Evolutionary conservation across 2,329 filamentous ascomycete species (phyloP), one percentile per base, ranked within the genome.

Genomic region (Fusarium longipes): DNA sequence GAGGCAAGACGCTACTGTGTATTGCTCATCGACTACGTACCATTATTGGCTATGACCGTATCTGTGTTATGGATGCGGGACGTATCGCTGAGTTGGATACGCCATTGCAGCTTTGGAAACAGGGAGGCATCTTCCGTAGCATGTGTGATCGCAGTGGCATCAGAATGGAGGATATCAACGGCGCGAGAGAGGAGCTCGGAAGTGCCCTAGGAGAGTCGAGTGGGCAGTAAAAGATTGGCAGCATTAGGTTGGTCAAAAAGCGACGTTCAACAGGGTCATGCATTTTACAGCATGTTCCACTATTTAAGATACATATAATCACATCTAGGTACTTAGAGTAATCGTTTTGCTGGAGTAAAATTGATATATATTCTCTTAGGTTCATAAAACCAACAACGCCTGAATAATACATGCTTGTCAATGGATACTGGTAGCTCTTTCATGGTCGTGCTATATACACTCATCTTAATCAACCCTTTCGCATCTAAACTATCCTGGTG

Each of bases 31-130:
- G 95, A 7, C 82, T 98, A 73, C 91, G 93, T 74, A 98, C 96
- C 1, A 97, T 99, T 66, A 91, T 98, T 65, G 89, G 90, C 27
- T 98, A 98, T 78, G 95, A 99, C 78, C 89, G 95, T 44, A 97
- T 99, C 76, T 95, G 93, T 73, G 96, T 99, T 71, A 97, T 99
- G 94, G 95, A 98, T 73, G 85, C 89, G 42, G 96, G 96, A 1
- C 80, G 81, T 17, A 97, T 99, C 74, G 93, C 92, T 1, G 94
- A 98, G 84, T 83, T 98, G 65, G 96, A 92, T 74, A 85, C 86
- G 15, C 96, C 96, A 3, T 75, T 91, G 39, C 84, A 82, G 40
- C 81, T 99, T 62, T 98, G 91, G 84, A 85, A 89, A 27, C 80
- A 83, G 44, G 88, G 86, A 11, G 91, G 92, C 1, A 93, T 97